Evolutionary conservation across 192 early-diverging fungal species (phyloP).

Genomic region (Helicostylum pulchrum): DNA sequence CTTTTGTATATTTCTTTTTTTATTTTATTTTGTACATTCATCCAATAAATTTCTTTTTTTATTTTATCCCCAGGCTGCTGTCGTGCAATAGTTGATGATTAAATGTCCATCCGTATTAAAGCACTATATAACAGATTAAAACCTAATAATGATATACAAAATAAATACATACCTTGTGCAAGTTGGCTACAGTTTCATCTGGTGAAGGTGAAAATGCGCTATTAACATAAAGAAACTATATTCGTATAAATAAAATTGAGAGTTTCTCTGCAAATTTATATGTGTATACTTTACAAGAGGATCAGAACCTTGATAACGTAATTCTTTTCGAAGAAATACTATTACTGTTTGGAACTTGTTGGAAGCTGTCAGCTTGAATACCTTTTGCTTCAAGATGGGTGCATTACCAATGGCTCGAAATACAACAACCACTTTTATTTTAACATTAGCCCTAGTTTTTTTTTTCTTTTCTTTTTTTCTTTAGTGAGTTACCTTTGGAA

Average conservation of each 20-base stretch:
- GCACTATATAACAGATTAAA: conserved; percentile 52
- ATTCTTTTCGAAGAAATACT: conserved; percentile 77
- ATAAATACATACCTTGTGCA: conserved; percentile 62
- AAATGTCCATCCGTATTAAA: conserved; percentile 79
- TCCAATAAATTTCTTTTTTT: conserved; percentile 12
- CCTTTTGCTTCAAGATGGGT: conserved; percentile 82
- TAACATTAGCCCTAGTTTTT: too few relatives aligned
- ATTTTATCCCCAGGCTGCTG: conserved; percentile 82
- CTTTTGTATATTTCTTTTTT: conserved; percentile 10
- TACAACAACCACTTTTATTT: conserved; percentile 72
- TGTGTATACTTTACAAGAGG: conserved; percentile 55
- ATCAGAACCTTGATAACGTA: conserved; percentile 71
- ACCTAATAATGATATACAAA: not conserved
- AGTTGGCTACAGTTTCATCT: conserved; percentile 81
- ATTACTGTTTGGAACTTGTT: conserved; percentile 85
- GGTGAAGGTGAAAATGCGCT: conserved; percentile 93
- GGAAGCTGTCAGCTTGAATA: conserved; percentile 81
- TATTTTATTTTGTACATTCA: conserved; percentile 4
- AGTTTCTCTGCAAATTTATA: not conserved
- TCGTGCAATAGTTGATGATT: conserved; percentile 90
- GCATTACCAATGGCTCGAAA: conserved; percentile 85
- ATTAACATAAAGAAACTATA: conserved; percentile 87
- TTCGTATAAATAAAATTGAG: not conserved
- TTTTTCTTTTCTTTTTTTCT: not conserved
- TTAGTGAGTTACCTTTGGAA: not conserved